Conservation (phyloP, 208 protist genomes). For the Leishmania martiniquensis region DNA sequence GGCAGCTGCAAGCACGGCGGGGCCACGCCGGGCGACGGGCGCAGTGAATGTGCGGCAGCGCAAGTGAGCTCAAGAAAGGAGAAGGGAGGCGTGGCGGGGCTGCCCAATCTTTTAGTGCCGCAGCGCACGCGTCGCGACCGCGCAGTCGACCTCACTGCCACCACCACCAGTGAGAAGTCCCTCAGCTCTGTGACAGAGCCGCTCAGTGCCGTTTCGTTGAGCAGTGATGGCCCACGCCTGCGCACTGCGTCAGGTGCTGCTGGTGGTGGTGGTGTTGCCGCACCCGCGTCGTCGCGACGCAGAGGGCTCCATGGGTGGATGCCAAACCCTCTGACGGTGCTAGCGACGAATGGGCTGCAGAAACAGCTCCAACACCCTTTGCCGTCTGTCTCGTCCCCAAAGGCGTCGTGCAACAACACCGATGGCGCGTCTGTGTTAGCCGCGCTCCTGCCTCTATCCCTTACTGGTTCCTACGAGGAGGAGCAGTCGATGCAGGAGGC, state of each 20-base stretch:
- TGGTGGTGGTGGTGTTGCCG: background rate
- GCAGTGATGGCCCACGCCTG: slow-evolving; percentile 6
- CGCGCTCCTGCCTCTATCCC: slow-evolving; percentile 33
- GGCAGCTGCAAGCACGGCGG: slow-evolving; percentile 16
- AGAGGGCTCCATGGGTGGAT: slow-evolving; percentile 5
- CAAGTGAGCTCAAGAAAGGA: background rate
- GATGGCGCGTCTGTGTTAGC: slow-evolving; percentile 8
- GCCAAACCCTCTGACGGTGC: slow-evolving; percentile 22
- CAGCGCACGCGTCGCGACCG: slow-evolving; percentile 5
- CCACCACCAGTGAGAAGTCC: slow-evolving; percentile 2
- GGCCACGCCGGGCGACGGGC: background rate
- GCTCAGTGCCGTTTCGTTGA: background rate
- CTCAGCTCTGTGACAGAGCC: background rate
- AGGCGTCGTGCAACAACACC: slow-evolving; percentile 1
- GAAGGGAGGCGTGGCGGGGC: background rate
- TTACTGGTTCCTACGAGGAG: slow-evolving; percentile 64
- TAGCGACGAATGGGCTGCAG: slow-evolving; percentile 13
- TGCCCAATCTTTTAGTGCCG: slow-evolving; percentile 1
- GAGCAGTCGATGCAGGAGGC: slow-evolving; percentile 67
- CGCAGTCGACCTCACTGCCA: background rate
- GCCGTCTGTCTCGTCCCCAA: slow-evolving; percentile 10
- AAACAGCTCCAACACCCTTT: background rate
- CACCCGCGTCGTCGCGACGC: slow-evolving; percentile 2
- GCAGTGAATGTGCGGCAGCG: background rate
- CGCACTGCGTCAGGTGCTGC: background rate